Evolutionary conservation across 73 alveolate genomes (phyloP).

Genomic region (Paramecium octaurelia): DNA sequence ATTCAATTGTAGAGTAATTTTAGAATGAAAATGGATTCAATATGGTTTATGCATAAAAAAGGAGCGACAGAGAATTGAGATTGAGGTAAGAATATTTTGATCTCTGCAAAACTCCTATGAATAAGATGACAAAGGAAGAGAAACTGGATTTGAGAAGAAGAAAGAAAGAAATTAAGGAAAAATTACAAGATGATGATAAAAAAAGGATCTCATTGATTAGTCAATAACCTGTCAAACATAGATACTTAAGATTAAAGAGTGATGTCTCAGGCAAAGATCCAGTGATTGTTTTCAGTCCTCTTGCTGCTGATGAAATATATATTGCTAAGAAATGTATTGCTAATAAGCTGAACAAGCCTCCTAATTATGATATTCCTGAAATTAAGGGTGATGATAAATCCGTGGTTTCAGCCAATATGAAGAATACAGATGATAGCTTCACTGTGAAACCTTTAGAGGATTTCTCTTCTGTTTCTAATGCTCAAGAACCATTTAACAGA

Average conservation of each 20-base stretch:
- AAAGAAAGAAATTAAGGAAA: constrained; percentile 52
- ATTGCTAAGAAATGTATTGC: constrained; percentile 73
- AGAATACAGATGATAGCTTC: constrained; percentile 33
- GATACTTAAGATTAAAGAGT: constrained; percentile 70
- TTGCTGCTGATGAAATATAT: constrained; percentile 77
- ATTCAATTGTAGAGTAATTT: constrained; percentile 75
- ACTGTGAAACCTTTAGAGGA: constrained; percentile 59
- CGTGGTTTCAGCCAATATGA: constrained; percentile 20
- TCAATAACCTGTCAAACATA: constrained; percentile 69
- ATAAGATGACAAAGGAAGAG: constrained; percentile 62
- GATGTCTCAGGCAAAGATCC: constrained; percentile 70
- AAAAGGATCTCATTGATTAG: constrained; percentile 59
- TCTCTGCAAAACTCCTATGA: constrained; percentile 66
- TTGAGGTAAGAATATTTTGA: constrained; percentile 73
- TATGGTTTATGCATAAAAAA: constrained; percentile 56
- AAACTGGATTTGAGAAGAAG: constrained; percentile 61
- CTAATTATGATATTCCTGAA: constrained; percentile 61
- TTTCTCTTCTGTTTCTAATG: constrained; percentile 43
- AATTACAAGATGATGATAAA: constrained; percentile 66
- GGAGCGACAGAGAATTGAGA: constrained; percentile 61
- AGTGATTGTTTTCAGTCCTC: constrained; percentile 66
- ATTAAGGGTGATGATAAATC: constrained; percentile 58
- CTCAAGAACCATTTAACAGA: constrained; percentile 74
- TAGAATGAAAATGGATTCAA: constrained; percentile 67
- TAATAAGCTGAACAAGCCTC: constrained; percentile 71